Base-by-base conservation (phyloP, 306 rosid species). In the Gleditsia sinensis region DNA sequence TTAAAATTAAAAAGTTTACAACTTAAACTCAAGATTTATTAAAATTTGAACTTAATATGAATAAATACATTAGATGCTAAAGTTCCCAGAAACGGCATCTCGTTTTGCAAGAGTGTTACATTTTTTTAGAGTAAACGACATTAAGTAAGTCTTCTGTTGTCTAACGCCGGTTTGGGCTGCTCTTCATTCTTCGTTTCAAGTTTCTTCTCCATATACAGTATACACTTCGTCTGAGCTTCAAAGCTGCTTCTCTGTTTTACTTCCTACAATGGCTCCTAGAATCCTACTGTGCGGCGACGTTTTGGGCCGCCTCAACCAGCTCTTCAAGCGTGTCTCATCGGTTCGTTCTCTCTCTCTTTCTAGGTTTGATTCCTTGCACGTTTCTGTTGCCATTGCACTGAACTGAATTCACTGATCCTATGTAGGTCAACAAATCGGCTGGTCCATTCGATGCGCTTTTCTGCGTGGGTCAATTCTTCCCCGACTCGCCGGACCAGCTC, bases 401-500 rank as follows among this genome's bases (percentile, higher is more conserved):
- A 58, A 55, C 43, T 34, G 78, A 58, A 48, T 78, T 67, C 32
- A 60, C 70, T 83, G 21, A 46, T 46, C 55, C 7, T 30, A 16
- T 75, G 28, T 9, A 94, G 99, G 97, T 92, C 43, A 94, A 84
- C 89, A 92, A 94, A 84, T 90, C 97, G 24, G 97, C 99, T 30
- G 99, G 97, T 39, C 99, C 99, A 17, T 94, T 94, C 80, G 97
- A 94, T 63, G 96, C 89, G 49, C 81, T 94, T 9, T 78, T 92
- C 32, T 94, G 99, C 78, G 97, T 92, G 9, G 99, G 97, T 0
- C 97, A 92, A 67, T 94, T 94, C 87, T 94, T 94, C 75, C 99
- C 99, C 0, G 92, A 94, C 80, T 85, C 93, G 23, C 79, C 86
- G 23, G 95, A 90, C 7, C 90, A 67, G 54, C 74, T 92, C 19